Base-by-base conservation (phyloP, 306 rosid genomes). In the Malus orientalis region DNA sequence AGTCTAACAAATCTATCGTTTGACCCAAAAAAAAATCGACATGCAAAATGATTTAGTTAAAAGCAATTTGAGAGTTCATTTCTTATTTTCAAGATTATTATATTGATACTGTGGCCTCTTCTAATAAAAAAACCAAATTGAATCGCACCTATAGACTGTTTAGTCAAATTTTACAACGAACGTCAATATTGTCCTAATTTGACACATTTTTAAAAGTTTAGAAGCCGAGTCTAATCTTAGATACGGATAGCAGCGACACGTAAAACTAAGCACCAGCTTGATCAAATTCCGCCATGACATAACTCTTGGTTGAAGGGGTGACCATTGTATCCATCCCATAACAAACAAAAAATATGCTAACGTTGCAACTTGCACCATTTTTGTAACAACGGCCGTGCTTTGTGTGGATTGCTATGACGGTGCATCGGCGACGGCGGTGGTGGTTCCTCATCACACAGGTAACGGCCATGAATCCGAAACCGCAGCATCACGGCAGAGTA, bases 401-500 rank as follows among this genome's bases (percentile, higher is more conserved):
- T 57, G 13, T 49, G 10, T 8, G n/a, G 67, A 53, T 49, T 29
- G 25, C 53, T 14, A 27, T 16, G 62, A 25, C 14, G 14, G 10
- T 10, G 68, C n/a, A 71, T 63, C 74, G 16, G 55, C 20, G 20
- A 15, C 55, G 18, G 30, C 18, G 19, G 66, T 8, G 27, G 32
- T 6, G 73, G 57, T 29, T 80, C 53, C 76, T 68, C 67, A 51
- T 45, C 27, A 40, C 4, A 9, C 47, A 69, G 13, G 6, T 25
- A 36, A 9, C 15, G 60, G 44, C 25, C 20, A 32, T 20, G 77
- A 36, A 76, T 51, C 81, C 12, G 71, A 81, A 71, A 76, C 84
- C 0, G 78, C 77, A 27, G 84, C 70, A 7, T 76, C 84, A n/a
- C 70, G 78, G 59, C 76, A 78, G 78, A 76, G 74, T 32, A 71